Evolutionary conservation across 1,284 basidiomycete species (phyloP).

Genomic region (Veloboletus limbatus): DNA sequence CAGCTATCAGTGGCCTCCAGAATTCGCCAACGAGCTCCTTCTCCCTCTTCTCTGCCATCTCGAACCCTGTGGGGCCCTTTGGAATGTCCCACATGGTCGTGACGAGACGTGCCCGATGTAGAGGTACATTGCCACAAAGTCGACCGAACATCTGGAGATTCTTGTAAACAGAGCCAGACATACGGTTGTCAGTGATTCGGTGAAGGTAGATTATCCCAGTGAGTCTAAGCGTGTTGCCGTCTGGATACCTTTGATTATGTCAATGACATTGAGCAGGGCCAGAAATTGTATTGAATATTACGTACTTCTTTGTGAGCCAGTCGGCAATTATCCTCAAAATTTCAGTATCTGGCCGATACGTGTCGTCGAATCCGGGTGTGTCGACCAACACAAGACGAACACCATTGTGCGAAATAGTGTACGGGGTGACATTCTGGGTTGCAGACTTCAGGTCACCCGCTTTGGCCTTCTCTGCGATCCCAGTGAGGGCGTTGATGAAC

Average conservation of each 20-base stretch:
- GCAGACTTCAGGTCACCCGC: slow-evolving; percentile 10
- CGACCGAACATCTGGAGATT: slow-evolving; percentile 46
- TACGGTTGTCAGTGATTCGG: slow-evolving; percentile 45
- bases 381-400: slow-evolving; percentile 24
- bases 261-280: not conserved
- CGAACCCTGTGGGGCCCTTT: slow-evolving; percentile 5
- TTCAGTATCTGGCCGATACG: slow-evolving; percentile 22
- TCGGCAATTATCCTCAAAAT: slow-evolving; percentile 26
- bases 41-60: slow-evolving; percentile 17
- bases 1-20: slow-evolving; percentile 28
- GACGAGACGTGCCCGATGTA: slow-evolving; percentile 37
- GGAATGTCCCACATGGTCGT: slow-evolving; percentile 37
- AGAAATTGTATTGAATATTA: not conserved
- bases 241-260: slow-evolving; percentile 12
- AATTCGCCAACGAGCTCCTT: slow-evolving; percentile 25
- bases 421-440: slow-evolving; percentile 12
- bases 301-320: slow-evolving; percentile 25
- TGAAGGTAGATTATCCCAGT: slow-evolving; percentile 49
- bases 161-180: slow-evolving; percentile 42
- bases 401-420: not conserved
- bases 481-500: slow-evolving; percentile 20
- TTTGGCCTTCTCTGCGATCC: not conserved
- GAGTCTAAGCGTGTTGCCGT: slow-evolving; percentile 17
- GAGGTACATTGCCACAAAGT: slow-evolving; percentile 13
- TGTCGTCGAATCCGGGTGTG: slow-evolving; percentile 30